Conservation (phyloP, 257 asterid species). For the Rhazya stricta region DNA sequence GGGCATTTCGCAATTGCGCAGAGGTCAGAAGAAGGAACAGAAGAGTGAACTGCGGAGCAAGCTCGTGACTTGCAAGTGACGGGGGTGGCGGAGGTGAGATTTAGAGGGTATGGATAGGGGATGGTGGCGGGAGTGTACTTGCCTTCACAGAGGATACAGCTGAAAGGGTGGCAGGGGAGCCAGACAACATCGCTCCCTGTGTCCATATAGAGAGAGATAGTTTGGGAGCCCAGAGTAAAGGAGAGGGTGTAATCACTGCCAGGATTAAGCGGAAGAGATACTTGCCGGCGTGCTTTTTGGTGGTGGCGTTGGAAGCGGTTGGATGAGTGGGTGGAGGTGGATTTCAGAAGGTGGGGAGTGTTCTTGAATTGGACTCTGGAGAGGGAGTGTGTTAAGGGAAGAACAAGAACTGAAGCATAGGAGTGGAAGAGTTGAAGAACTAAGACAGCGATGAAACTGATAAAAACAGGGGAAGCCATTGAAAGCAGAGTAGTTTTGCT, state of each 20-base stretch:
- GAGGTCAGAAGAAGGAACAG: conserved; percentile 67
- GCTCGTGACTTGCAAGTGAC: conserved; percentile 60
- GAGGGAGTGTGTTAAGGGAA: conserved; percentile 66
- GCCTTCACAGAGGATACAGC: conserved; percentile 87
- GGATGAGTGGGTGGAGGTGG: conserved; percentile 65
- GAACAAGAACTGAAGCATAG: conserved; percentile 24
- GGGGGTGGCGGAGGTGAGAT: conserved; percentile 49
- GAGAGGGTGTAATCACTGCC: conserved; percentile 85
- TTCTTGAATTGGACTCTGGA: conserved; percentile 43
- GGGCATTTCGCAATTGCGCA: conserved; percentile 81
- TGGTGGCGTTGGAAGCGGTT: conserved; percentile 56
- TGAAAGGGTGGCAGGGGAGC: conserved; percentile 91
- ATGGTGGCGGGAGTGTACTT: conserved; percentile 51
- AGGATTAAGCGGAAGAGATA: conserved; percentile 80
- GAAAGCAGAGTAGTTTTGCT: conserved; percentile 19
- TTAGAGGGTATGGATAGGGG: conserved; percentile 59
- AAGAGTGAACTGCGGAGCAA: conserved; percentile 69
- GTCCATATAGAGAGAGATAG: conserved; percentile 81
- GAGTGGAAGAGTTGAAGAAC: conserved; percentile 11
- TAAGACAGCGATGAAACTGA: conserved; percentile 14
- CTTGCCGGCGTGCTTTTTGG: conserved; percentile 32
- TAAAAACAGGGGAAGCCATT: conserved; percentile 30
- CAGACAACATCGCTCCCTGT: conserved; percentile 96
- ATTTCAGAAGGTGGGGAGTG: conserved; percentile 74
- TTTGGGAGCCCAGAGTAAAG: conserved; percentile 60